phyloP scores from a whole-genome alignment of 2,329 filamentous ascomycete species.

The Alternaria tenuissima region DNA sequence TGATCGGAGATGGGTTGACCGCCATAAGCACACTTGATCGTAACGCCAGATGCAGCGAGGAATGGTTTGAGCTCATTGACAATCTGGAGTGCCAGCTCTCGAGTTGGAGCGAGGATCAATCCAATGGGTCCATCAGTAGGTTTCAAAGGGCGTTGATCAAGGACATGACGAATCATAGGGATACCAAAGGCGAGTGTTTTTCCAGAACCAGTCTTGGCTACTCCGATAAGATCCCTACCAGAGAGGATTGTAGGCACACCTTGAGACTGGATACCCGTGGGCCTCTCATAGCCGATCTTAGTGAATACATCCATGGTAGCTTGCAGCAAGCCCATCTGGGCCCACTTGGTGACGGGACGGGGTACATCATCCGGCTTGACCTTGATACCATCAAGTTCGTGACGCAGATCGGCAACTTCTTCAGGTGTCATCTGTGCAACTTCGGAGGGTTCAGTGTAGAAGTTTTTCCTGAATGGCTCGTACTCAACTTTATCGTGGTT shows the following conservation, averaged over 20 bases:
- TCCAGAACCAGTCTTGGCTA: constrained; percentile 96
- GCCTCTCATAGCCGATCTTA: constrained; percentile 81
- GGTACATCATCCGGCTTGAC: constrained; percentile 79
- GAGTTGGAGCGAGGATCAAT: constrained; percentile 90
- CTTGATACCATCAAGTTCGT: constrained; percentile 95
- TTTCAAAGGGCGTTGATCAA: constrained; percentile 84
- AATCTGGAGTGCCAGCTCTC: constrained; percentile 93
- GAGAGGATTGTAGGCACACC: constrained; percentile 96
- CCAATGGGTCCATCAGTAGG: constrained; percentile 87
- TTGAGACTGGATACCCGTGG: constrained; percentile 94
- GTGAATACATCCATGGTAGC: constrained; percentile 87
- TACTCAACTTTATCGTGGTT: constrained; percentile 89
- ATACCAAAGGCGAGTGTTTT: constrained; percentile 96
- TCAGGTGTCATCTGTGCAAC: constrained; percentile 83
- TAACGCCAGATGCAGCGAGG: constrained; percentile 82
- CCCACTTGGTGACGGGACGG: constrained; percentile 95
- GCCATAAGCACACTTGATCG: constrained; percentile 91
- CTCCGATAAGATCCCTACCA: constrained; percentile 91
- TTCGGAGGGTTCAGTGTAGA: constrained; percentile 91
- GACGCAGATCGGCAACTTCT: constrained; percentile 79
- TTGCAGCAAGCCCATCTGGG: constrained; percentile 88
- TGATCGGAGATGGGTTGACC: constrained; percentile 97
- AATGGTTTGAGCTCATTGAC: constrained; percentile 95
- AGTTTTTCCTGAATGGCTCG: constrained; percentile 87
- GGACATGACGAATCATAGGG: constrained; percentile 98